A percentile compares a stretch with the other conserved stretches of the same genome.
These are phyloP conservation scores for Prototheca wickerhamii DNA, from an alignment of 163 green algal species.

Conservation along the genomic window DNA sequence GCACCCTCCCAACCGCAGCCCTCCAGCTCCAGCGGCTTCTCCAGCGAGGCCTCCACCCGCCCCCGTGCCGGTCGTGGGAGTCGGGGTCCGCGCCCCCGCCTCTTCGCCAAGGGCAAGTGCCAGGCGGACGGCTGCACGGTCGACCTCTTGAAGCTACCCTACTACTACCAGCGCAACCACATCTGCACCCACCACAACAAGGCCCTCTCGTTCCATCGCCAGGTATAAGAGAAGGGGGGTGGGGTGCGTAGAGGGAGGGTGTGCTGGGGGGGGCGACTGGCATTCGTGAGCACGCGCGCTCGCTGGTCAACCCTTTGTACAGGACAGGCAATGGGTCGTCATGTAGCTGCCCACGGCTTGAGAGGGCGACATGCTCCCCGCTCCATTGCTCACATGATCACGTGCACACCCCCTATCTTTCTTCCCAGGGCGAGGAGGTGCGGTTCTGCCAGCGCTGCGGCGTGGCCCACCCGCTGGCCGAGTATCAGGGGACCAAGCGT, in stretches of 20 bases:
- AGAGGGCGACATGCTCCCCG: no score
- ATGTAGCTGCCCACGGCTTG: no score
- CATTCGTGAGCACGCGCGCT: no score
- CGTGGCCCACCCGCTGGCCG: slow-evolving; percentile 50
- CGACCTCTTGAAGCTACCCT: slow-evolving; percentile 14
- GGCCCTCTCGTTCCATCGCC: background rate
- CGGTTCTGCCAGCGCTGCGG: slow-evolving; percentile 65
- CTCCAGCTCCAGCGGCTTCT: background rate
- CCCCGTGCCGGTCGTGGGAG: background rate
- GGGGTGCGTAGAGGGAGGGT: no score
- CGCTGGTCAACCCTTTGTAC: no score
- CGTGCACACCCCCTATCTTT: background rate
- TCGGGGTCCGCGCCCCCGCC: slow-evolving; percentile 8
- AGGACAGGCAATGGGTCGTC: background rate
- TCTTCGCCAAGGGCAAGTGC: slow-evolving; percentile 25
- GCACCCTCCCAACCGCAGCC: no score
- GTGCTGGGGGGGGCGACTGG: no score
- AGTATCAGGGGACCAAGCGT: slow-evolving; percentile 55
- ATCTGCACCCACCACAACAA: slow-evolving; percentile 10
- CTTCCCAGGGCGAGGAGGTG: slow-evolving; percentile 12
- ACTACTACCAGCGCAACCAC: slow-evolving; percentile 28
- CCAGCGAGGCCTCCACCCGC: background rate
- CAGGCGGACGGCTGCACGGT: slow-evolving; percentile 22
- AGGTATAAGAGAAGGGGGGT: background rate
- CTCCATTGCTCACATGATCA: background rate